phyloP scores from a whole-genome alignment of 2,329 filamentous ascomycete genomes.

The Trichoderma semiorbis region DNA sequence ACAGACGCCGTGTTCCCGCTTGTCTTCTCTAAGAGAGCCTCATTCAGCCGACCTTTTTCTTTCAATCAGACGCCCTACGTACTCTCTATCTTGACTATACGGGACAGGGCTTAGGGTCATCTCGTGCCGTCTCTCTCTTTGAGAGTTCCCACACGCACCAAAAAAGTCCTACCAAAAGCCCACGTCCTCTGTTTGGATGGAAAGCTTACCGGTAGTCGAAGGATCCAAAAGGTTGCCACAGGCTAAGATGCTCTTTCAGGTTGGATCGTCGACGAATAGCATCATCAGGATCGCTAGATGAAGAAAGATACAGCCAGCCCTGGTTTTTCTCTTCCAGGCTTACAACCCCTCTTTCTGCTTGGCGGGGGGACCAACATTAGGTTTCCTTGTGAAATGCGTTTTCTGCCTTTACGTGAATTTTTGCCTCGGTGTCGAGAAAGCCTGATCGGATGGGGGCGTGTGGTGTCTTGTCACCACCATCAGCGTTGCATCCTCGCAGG shows the following conservation, averaged over 20 bases:
- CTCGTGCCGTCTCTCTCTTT: not conserved
- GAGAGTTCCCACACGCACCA: constrained; percentile 3
- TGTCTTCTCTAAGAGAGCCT: not conserved
- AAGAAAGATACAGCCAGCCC: not conserved
- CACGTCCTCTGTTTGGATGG: not conserved
- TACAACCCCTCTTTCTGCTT: not conserved
- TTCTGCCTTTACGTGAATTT: not conserved
- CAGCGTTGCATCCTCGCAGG: constrained; percentile 8
- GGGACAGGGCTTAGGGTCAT: not conserved
- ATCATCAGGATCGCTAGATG: not conserved
- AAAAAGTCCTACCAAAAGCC: not conserved
- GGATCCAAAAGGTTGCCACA: not conserved
- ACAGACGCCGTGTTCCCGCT: not conserved
- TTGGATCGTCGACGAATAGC: constrained; percentile 2
- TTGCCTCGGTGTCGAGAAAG: not conserved
- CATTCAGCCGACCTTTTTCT: not conserved
- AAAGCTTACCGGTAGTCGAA: not conserved
- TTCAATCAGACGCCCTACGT: not conserved
- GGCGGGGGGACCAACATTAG: not conserved
- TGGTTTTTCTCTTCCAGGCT: not conserved
- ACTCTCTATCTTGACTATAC: not conserved
- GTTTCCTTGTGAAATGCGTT: not conserved
- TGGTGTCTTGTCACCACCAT: constrained; percentile 3
- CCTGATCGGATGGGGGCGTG: not conserved
- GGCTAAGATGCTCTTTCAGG: not conserved